These are phyloP conservation scores for Colletotrichum sp. DNA, from an alignment of 2,329 filamentous ascomycete genomes.

Conservation along the genomic window DNA sequence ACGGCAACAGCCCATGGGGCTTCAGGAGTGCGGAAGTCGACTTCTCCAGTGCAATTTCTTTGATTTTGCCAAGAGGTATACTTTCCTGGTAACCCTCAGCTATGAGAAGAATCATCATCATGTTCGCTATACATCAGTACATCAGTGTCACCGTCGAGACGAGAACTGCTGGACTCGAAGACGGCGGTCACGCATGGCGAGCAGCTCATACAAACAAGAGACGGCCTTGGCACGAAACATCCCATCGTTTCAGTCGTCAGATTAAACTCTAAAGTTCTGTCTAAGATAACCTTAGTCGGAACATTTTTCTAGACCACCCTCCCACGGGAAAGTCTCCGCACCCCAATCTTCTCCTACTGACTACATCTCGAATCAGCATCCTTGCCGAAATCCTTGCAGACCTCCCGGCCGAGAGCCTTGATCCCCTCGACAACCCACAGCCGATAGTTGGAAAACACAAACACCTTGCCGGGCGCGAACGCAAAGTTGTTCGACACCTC, in stretches of 20 bases:
- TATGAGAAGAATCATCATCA: fast-evolving
- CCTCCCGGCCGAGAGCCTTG: constrained; percentile 24
- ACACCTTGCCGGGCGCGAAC: constrained; percentile 47
- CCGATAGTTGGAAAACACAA: constrained; percentile 52
- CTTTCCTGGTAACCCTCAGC: fast-evolving
- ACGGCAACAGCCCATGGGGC: not conserved
- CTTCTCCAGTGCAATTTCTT: not conserved
- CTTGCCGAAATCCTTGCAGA: constrained; percentile 25
- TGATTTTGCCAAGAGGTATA: fast-evolving
- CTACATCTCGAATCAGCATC: constrained; percentile 8
- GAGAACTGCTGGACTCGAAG: not conserved
- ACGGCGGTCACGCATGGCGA: not conserved
- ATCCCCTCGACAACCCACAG: constrained; percentile 34
- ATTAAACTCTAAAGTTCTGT: not conserved
- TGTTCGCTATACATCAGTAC: fast-evolving
- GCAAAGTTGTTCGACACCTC: constrained; percentile 52
- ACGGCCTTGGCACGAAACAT: not conserved
- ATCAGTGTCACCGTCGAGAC: fast-evolving
- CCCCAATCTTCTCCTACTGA: not conserved
- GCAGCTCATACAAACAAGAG: not conserved
- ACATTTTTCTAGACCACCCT: not conserved
- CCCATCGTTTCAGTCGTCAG: not conserved
- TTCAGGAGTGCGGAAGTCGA: not conserved
- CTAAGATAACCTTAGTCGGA: not conserved
- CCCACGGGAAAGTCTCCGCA: not conserved